Conservation (phyloP, 116 monocot genomes). For the Zostera marina region DNA sequence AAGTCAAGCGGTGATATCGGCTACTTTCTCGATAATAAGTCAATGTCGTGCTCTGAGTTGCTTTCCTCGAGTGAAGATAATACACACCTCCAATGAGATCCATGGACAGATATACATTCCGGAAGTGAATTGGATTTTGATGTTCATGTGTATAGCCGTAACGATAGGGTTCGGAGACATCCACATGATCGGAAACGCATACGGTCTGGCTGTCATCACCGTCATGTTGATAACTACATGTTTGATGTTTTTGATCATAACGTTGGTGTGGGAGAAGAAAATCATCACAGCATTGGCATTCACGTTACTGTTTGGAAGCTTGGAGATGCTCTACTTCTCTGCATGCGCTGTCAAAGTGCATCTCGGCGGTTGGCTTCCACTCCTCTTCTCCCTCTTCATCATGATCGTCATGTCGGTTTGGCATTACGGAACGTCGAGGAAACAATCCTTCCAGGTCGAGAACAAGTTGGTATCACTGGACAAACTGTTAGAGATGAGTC, state of each 20-base stretch:
- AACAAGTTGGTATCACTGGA: slow-evolving; percentile 57
- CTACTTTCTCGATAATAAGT: slow-evolving; percentile 70
- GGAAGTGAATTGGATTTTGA: slow-evolving; percentile 66
- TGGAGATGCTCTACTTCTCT: slow-evolving; percentile 67
- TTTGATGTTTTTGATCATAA: slow-evolving; percentile 75
- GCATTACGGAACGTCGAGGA: slow-evolving; percentile 66
- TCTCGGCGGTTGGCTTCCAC: slow-evolving; percentile 66
- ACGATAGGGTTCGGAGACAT: slow-evolving; percentile 55
- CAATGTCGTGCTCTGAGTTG: slow-evolving; percentile 71
- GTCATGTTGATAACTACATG: slow-evolving; percentile 77
- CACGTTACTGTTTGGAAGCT: slow-evolving; percentile 32
- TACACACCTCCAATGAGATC: slow-evolving; percentile 59
- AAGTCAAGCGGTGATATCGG: slow-evolving; percentile 79
- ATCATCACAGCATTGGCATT: slow-evolving; percentile 31
- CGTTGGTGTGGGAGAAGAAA: slow-evolving; percentile 40
- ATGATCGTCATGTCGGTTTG: slow-evolving; percentile 37
- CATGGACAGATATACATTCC: slow-evolving; percentile 90
- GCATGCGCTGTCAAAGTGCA: slow-evolving; percentile 48
- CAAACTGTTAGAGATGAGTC: slow-evolving; percentile 23
- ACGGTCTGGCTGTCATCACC: slow-evolving; percentile 61
- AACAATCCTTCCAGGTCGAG: slow-evolving; percentile 41
- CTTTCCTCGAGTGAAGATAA: no score
- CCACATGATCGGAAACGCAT: slow-evolving; percentile 61
- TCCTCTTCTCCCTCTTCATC: slow-evolving; percentile 36
- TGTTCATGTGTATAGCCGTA: slow-evolving; percentile 48